Evolutionary conservation across 768 basidiomycete genomes (phyloP), one percentile per base, ranked within the genome.

Genomic region (Macrolepiota dolichaula): DNA sequence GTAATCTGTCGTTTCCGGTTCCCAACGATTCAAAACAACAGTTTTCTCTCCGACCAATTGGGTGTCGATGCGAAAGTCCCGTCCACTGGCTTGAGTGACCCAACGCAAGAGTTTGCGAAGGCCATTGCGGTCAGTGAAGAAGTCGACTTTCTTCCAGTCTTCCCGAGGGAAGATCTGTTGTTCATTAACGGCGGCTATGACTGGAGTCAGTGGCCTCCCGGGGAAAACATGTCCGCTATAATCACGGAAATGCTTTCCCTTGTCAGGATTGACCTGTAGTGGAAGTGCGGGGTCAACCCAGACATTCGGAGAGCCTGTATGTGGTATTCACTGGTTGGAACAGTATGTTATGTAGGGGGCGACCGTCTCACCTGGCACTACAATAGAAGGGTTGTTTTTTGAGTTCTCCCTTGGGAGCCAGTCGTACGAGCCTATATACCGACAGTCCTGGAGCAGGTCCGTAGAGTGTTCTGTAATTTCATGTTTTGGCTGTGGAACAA

Each of bases 1-100:
- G 3, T 65, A 53, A 46, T 78, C 77, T 17, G 67, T 62, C 22
- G 71, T 67, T 11, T 70, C 57, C 59, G 71, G 67, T 61, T 80
- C 80, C 81, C 86, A 87, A 1, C 90, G 76, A 59, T 83, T 84
- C 65, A 91, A 72, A 29, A 92, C 65, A 17, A 89, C 74, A 0
- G 90, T 90, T 57, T 74, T 76, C 37, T 74, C 64, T 0, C 88
- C 87, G 0, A 77, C 79, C 15, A 89, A 74, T 67, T 92, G 84
- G 2, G 85, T 63, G 57, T 92, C 89, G 64, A 92, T 88, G 22
- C 91, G 76, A 66, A 92, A 93, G 57, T 83, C 80, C 9, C 69
- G 72, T 7, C 70, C 72, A 24, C 71, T 73, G 11, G 67, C 70
- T 1, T 13, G 29, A n/a, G 80, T 74, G 12, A 57, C 44, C 85